Base-by-base conservation (phyloP, 345 rosid genomes). In the Punica granatum region DNA sequence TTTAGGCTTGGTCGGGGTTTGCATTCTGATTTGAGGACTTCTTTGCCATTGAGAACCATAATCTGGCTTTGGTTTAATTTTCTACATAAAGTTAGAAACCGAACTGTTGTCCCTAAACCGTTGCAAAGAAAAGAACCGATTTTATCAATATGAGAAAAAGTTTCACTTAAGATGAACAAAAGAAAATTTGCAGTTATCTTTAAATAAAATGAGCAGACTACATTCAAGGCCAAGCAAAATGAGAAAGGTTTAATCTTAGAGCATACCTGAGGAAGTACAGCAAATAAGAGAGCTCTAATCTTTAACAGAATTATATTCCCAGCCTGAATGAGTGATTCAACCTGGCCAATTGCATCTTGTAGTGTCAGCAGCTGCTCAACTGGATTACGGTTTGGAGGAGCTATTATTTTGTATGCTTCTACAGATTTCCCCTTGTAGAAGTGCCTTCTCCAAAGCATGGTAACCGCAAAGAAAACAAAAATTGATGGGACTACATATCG, bases 261-360 rank as follows among this genome's bases (percentile, higher is more conserved):
- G 53, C 34, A 70, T 80, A 92, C 98, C 92, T 82, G 92, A 31
- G 98, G 97, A 66, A 88, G 76, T 42, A 85, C 72, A 51, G 94
- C 96, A 71, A 93, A 85, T 34, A 87, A 60, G 64, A 93, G 83
- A 65, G 98, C 98, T 83, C 98, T 81, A 65, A 90, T 79, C 82
- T 93, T 90, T 78, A 93, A 87, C 64, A 90, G 97, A 73, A 77
- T 72, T 71, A 93, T 75, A 69, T 93, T 93, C 46, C 81, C 90
- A 10, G 83, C 69, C 77, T 89, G 94, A 78, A 93, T 87, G 62
- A 93, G 70, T 68, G 88, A 80, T 80, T 90, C 96, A 25, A 79
- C 67, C 60, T 87, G 92, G 64, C 85, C 70, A 42, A 90, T 72
- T 68, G 85, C 89, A 63, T 93, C 97, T 75, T 90, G 98, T 44